Percentiles rank a stretch among this genome's conserved stretches.
Conservation (phyloP, 2,329 filamentous ascomycete species). For the Pseudocercospora eumusae region DNA sequence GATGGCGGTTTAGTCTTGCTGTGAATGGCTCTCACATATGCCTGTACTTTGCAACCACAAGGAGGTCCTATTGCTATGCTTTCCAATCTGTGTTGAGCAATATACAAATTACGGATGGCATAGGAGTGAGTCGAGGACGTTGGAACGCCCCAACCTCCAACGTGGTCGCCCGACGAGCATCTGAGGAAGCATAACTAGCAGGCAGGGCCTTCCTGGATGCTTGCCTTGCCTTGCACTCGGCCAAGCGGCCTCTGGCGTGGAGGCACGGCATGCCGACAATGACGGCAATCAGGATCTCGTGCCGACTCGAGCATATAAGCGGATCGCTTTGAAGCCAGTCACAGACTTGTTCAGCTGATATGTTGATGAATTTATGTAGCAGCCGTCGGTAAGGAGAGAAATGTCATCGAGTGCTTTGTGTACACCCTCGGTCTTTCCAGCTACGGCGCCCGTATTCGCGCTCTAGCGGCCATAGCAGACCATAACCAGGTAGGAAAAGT, state of each 20-base stretch:
- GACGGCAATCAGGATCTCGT: neutral
- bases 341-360: neutral
- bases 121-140: neutral
- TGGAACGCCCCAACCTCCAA: neutral
- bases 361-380: slow-evolving; percentile 51
- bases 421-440: slow-evolving; percentile 64
- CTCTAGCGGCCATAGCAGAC: slow-evolving; percentile 66
- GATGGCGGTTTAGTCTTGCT: neutral
- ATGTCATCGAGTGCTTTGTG: slow-evolving; percentile 50
- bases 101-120: neutral
- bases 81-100: neutral
- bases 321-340: neutral
- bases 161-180: neutral
- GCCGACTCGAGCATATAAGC: neutral
- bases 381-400: slow-evolving; percentile 66
- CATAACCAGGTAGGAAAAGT: slow-evolving; percentile 53
- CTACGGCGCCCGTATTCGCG: slow-evolving; percentile 60
- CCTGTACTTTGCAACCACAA: neutral
- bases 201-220: neutral
- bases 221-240: slow-evolving; percentile 4
- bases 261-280: neutral
- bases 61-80: neutral
- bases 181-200: neutral
- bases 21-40: neutral
- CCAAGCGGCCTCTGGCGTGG: neutral